Base-by-base conservation (phyloP, 2,329 filamentous ascomycete species). In the Arthroderma uncinatum region DNA sequence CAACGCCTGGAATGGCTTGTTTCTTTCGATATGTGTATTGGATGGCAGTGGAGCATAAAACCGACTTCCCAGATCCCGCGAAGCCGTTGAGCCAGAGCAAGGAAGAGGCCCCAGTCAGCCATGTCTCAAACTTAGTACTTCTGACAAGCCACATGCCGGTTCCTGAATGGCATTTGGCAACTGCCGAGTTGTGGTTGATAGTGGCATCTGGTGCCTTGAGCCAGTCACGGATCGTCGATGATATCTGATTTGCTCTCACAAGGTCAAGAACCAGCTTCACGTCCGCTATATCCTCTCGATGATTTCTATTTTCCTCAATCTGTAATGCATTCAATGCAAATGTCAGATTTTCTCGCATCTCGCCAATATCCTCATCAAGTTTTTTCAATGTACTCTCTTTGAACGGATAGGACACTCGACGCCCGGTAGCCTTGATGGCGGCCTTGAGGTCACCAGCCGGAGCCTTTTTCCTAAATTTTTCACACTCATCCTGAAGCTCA, bases 331-430 rank as follows among this genome's bases (percentile, higher is more conserved):
- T 60, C 21, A 71, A 59, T 23, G 66, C 70, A 14, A 68, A 60
- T 12, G 63, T 67, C 8, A 74, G 53, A 10, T 66, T 65, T 5
- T 60, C 60, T 16, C 68, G 58, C 19, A 69, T 64, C 1, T 71
- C 70, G 54, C 64, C 61, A n/a, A 73, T 61, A 54, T 71, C 65
- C 60, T 71, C 69, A 57, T 71, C 67, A 7, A 75, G 67, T 57
- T 71, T 72, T 54, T 69, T 63, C 44, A 75, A 59, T 0, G 71
- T 75, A 50, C 68, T 72, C 57, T 66, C 61, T 40, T 67, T 64
- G 57, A 75, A 64, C 21, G 62, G 64, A 60, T 66, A 65, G 28
- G 58, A 52, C 2, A 34, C 58, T 25, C 62, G 60, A 50, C 60
- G 62, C 16, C 62, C 58, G 37, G 58, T 57, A 54, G 61, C 21